Evolutionary conservation across 169 alveolate species (phyloP).

Genomic region (Plasmodium fragile): DNA sequence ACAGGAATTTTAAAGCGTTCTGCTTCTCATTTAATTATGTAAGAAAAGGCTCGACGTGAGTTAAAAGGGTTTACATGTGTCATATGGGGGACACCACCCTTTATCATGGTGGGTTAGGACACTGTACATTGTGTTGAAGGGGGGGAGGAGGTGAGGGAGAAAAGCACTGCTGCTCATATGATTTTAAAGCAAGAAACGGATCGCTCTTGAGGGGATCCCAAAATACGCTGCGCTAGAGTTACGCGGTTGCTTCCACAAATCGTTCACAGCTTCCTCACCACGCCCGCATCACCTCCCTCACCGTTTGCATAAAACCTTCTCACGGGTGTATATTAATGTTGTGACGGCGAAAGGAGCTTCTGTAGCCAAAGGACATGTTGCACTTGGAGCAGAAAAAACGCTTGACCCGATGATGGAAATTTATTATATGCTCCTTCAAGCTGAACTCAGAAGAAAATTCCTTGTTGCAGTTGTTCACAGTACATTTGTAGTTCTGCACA

Average conservation of each 20-base stretch:
- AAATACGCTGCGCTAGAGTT: neutral
- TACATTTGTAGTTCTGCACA: conserved; percentile 28
- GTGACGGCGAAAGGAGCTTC: conserved; percentile 61
- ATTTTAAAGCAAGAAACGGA: neutral
- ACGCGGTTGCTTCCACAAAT: neutral
- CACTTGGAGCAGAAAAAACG: conserved; percentile 61
- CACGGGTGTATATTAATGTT: conserved; percentile 50
- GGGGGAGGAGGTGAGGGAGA: neutral
- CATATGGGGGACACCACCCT: neutral
- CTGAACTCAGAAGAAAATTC: conserved; percentile 64
- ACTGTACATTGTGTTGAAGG: neutral
- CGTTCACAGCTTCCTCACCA: neutral
- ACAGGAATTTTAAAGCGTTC: neutral
- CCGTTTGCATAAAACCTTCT: neutral
- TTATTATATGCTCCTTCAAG: conserved; percentile 55
- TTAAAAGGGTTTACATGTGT: neutral
- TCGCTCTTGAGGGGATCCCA: neutral
- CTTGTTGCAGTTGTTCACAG: conserved; percentile 34
- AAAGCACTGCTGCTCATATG: neutral
- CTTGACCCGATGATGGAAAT: conserved; percentile 56
- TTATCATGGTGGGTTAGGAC: neutral
- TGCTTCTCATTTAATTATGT: neutral
- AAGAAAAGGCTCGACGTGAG: neutral
- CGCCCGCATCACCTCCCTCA: neutral
- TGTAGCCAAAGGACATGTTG: conserved; percentile 64